These are phyloP conservation scores for Fulvia fulva DNA, from an alignment of 2,329 filamentous ascomycete species.

Conservation along the genomic window DNA sequence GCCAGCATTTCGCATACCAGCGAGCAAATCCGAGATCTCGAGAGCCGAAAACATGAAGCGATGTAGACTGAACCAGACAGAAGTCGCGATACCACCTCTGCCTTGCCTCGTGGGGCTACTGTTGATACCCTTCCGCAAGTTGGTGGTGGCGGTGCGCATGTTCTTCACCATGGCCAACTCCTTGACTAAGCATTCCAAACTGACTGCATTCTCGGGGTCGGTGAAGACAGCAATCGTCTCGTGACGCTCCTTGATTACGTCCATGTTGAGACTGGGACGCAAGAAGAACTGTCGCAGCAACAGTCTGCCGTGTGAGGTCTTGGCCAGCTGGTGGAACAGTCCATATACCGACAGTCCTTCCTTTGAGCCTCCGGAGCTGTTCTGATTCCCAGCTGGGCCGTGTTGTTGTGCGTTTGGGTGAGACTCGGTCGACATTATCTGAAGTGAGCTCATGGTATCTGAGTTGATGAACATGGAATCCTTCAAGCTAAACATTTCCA, in stretches of 20 bases:
- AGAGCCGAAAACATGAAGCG: slow-evolving; percentile 69
- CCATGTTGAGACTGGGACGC: slow-evolving; percentile 66
- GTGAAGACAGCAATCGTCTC: slow-evolving; percentile 64
- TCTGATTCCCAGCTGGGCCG: slow-evolving; percentile 56
- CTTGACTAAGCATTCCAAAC: slow-evolving; percentile 54
- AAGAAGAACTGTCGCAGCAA: slow-evolving; percentile 77
- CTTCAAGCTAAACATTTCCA: slow-evolving; percentile 72
- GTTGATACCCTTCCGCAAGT: slow-evolving; percentile 74
- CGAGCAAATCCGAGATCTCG: slow-evolving; percentile 62
- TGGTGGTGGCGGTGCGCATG: slow-evolving; percentile 63
- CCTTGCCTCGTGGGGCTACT: slow-evolving; percentile 52
- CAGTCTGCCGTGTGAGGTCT: slow-evolving; percentile 72
- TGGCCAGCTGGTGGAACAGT: slow-evolving; percentile 69
- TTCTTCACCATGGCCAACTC: slow-evolving; percentile 71
- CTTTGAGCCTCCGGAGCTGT: slow-evolving; percentile 58
- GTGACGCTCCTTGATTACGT: slow-evolving; percentile 67
- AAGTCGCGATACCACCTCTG: slow-evolving; percentile 50
- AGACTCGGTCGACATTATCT: slow-evolving; percentile 76
- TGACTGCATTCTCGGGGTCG: slow-evolving; percentile 60
- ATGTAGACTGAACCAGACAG: slow-evolving; percentile 64
- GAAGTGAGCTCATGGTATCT: slow-evolving; percentile 76
- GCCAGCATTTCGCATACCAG: slow-evolving; percentile 54
- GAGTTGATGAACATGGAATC: slow-evolving; percentile 71
- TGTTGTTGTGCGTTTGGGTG: slow-evolving; percentile 79
- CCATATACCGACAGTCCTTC: slow-evolving; percentile 82